These are phyloP conservation scores for Aspergillus bertholletiae DNA, from an alignment of 495 filamentous ascomycete species.

Conservation along the genomic window DNA sequence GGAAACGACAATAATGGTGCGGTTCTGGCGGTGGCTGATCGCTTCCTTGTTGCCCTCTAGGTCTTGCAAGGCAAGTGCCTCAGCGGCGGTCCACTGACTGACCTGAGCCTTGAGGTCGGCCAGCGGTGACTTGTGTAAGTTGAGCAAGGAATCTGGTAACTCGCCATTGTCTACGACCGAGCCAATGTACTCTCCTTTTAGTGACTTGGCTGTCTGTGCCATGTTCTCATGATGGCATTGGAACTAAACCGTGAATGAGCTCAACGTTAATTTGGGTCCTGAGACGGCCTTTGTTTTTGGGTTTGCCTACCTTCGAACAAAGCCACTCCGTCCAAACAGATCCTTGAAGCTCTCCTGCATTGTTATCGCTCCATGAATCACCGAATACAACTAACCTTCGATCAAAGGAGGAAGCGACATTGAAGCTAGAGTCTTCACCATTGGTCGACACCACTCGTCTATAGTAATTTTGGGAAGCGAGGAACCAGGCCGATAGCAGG, in stretches of 20 bases:
- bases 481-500: constrained; percentile 30
- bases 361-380: constrained; percentile 49
- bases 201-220: constrained; percentile 33
- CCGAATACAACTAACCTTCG: constrained; percentile 45
- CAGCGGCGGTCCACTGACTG: constrained; percentile 35
- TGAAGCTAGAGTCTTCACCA: constrained; percentile 15
- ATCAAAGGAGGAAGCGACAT: constrained; percentile 22
- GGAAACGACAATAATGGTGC: constrained; percentile 39
- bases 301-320: constrained; percentile 34
- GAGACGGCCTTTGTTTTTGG: constrained; percentile 1
- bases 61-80: constrained; percentile 18
- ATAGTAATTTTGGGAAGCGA: constrained; percentile 26
- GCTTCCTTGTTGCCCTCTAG: constrained; percentile 19
- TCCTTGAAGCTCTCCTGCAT: constrained; percentile 33
- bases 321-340: constrained; percentile 45
- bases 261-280: background rate
- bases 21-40: constrained; percentile 23
- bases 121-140: constrained; percentile 26
- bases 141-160: constrained; percentile 20
- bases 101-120: constrained; percentile 43
- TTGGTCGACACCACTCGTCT: constrained; percentile 19
- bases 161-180: constrained; percentile 41
- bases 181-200: constrained; percentile 28
- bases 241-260: constrained; percentile 24
- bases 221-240: constrained; percentile 46